A percentile compares a stretch with the other conserved stretches of the same genome.
phyloP scores from a whole-genome alignment of 768 basidiomycete genomes.

The Rhizopogon rudus region DNA sequence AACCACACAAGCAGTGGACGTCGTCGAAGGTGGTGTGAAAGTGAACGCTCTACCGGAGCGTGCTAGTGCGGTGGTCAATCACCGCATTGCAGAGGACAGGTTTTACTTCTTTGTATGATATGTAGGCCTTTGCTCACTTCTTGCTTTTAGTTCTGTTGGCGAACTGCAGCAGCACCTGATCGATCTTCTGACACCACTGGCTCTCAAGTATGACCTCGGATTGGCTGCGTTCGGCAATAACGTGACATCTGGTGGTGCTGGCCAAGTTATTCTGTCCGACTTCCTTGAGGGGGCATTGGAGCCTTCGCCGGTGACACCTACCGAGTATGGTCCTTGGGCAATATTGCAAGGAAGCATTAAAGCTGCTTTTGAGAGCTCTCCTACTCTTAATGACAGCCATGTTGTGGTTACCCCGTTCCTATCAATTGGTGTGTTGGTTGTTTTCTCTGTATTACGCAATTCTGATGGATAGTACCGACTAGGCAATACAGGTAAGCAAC shows the following conservation, averaged over 20 bases:
- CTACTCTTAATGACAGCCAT: constrained; percentile 5
- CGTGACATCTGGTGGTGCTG: constrained; percentile 33
- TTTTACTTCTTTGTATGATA: constrained; percentile 14
- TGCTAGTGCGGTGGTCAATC: constrained; percentile 61
- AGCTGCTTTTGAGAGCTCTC: constrained; percentile 26
- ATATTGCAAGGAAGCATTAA: constrained; percentile 21
- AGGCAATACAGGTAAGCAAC: constrained; percentile 15
- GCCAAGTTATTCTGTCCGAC: constrained; percentile 44
- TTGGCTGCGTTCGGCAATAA: constrained; percentile 49
- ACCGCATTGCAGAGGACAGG: constrained; percentile 62
- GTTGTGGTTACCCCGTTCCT: constrained; percentile 12
- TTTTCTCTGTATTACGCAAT: background rate
- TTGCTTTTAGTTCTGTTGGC: constrained; percentile 9
- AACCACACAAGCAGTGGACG: constrained; percentile 72
- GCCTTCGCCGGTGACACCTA: constrained; percentile 58
- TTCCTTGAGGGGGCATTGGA: constrained; percentile 48
- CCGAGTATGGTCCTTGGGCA: constrained; percentile 13
- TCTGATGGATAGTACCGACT: background rate
- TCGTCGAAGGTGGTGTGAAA: constrained; percentile 61
- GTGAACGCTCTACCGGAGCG: constrained; percentile 72
- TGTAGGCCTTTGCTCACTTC: background rate
- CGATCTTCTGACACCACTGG: constrained; percentile 36
- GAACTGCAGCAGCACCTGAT: constrained; percentile 15
- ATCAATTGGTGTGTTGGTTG: constrained; percentile 5
- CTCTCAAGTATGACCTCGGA: constrained; percentile 48